phyloP scores from a whole-genome alignment of 352 stramenopile species.

The Hyaloperonospora brassicae region DNA sequence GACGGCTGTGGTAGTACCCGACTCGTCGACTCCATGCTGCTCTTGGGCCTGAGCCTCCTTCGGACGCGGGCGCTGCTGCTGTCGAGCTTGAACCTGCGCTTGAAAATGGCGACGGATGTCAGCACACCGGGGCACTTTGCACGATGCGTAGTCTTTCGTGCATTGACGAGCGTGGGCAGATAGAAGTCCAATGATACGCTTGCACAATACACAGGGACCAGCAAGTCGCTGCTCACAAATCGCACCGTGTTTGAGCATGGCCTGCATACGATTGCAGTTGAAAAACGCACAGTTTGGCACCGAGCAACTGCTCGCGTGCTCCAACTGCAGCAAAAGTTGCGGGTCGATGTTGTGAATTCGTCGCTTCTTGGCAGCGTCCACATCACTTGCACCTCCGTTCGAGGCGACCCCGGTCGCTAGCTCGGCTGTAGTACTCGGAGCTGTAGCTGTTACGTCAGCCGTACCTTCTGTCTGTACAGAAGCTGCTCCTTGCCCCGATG shows the following conservation, averaged over 20 bases:
- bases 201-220: conserved; percentile 77
- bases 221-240: conserved; percentile 77
- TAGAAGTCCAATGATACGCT: conserved; percentile 78
- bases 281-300: conserved; percentile 68
- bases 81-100: conserved; percentile 66
- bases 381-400: conserved; percentile 16
- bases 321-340: conserved; percentile 75
- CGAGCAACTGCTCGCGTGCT: conserved; percentile 74
- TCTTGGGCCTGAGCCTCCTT: conserved; percentile 24
- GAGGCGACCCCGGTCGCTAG: conserved; percentile 2
- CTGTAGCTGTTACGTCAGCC: conserved; percentile 1
- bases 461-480: conserved; percentile 4
- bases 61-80: conserved; percentile 50
- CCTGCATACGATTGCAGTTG: conserved; percentile 82
- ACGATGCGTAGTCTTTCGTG: conserved; percentile 64
- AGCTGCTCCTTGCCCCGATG: neutral
- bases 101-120: conserved; percentile 82
- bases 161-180: conserved; percentile 77
- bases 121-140: conserved; percentile 77
- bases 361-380: conserved; percentile 89
- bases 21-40: conserved; percentile 16
- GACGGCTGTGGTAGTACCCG: neutral
- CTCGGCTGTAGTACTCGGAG: neutral
- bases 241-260: conserved; percentile 86
- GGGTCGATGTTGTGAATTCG: conserved; percentile 86